Conservation (phyloP, 2,329 filamentous ascomycete genomes). For the Cladosporium phlei region DNA sequence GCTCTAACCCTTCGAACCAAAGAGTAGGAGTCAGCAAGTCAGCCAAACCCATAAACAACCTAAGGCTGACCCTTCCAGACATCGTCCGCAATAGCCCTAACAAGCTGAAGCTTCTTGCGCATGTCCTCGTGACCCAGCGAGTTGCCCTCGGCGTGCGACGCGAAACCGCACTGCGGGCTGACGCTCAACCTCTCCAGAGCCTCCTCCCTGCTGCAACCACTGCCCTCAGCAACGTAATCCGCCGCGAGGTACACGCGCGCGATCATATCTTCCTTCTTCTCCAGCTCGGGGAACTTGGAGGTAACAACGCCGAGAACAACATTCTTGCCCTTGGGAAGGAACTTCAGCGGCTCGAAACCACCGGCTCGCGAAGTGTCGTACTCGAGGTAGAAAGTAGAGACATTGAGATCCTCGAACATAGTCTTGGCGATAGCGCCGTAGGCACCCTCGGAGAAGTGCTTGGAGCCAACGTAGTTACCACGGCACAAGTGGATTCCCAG, state of each 20-base stretch:
- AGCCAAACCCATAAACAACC: constrained; percentile 6
- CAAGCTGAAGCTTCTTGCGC: constrained; percentile 66
- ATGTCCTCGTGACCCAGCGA: constrained; percentile 64
- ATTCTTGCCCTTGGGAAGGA: constrained; percentile 44
- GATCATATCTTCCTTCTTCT: constrained; percentile 45
- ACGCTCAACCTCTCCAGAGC: constrained; percentile 64
- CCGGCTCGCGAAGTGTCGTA: constrained; percentile 47
- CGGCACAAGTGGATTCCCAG: constrained; percentile 70
- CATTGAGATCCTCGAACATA: constrained; percentile 32
- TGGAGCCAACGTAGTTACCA: constrained; percentile 44
- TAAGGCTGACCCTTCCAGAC: constrained; percentile 60
- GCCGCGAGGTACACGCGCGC: constrained; percentile 48
- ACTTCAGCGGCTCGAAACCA: constrained; percentile 43
- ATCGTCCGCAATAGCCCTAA: constrained; percentile 66
- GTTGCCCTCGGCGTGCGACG: constrained; percentile 70
- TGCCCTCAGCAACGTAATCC: constrained; percentile 65
- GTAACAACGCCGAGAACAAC: constrained; percentile 45
- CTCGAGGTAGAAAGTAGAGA: constrained; percentile 34
- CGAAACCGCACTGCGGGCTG: constrained; percentile 57
- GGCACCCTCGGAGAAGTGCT: constrained; percentile 45
- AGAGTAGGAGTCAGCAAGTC: too few relatives aligned
- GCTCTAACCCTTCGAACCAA: too few relatives aligned
- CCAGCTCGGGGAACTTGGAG: constrained; percentile 43
- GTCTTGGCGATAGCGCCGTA: constrained; percentile 43
- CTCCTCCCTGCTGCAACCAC: constrained; percentile 55